These are phyloP conservation scores for Theileria equi DNA, from an alignment of 169 alveolate genomes.

Conservation along the genomic window DNA sequence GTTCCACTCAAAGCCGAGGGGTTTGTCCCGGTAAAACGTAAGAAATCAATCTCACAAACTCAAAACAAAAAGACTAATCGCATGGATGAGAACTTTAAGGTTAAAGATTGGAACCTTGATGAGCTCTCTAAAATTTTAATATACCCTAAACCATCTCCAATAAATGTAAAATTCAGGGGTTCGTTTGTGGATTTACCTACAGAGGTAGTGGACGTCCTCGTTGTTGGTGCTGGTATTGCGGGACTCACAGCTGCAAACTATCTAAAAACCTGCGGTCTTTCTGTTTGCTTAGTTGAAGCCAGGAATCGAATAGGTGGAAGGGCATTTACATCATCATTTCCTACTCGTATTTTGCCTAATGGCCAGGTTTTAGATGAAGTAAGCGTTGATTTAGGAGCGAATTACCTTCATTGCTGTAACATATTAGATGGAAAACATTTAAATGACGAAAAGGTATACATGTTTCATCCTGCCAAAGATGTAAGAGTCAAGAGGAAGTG, in stretches of 20 bases:
- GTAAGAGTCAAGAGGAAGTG: constrained; percentile 54
- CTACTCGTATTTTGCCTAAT: constrained; percentile 21
- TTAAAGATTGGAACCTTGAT: constrained; percentile 14
- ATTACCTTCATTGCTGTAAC: constrained; percentile 74
- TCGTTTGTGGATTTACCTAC: constrained; percentile 3
- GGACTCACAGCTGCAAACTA: constrained; percentile 75
- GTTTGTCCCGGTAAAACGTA: no score
- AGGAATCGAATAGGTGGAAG: constrained; percentile 76
- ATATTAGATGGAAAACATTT: constrained; percentile 1
- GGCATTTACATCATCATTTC: constrained; percentile 63
- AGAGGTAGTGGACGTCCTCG: constrained; percentile 59
- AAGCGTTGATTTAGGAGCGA: constrained; percentile 72
- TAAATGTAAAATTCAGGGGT: constrained; percentile 12
- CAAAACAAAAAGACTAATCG: no score
- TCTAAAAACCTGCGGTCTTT: constrained; percentile 59
- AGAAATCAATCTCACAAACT: no score
- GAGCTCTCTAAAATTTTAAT: neutral
- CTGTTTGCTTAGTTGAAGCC: constrained; percentile 65
- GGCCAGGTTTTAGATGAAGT: constrained; percentile 19
- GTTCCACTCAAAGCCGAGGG: no score
- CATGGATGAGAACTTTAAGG: no score
- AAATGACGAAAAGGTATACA: neutral
- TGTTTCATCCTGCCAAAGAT: constrained; percentile 50
- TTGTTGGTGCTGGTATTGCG: constrained; percentile 74
- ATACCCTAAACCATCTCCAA: neutral